A percentile compares a stretch with the other conserved stretches of the same genome.
phyloP scores from a whole-genome alignment of 208 protist genomes.

The Trypanosoma melophagium region DNA sequence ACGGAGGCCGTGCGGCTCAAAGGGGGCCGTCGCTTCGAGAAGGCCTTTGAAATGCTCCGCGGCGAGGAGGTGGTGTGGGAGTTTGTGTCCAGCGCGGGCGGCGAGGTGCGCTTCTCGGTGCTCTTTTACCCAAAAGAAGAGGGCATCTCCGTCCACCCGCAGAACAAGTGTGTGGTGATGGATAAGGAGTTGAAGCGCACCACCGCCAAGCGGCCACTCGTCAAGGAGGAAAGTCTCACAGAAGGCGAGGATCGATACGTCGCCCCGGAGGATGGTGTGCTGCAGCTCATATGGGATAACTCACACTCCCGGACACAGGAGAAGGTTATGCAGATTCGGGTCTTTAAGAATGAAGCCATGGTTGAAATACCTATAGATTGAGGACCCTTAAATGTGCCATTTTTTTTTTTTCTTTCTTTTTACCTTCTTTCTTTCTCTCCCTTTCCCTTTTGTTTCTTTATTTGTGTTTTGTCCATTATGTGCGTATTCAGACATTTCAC shows the following conservation, averaged over 20 bases:
- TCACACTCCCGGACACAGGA: conserved; percentile 41
- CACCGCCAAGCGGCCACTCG: conserved; percentile 37
- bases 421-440: not conserved
- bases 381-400: not conserved
- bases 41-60: conserved; percentile 39
- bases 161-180: conserved; percentile 31
- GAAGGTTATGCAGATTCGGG: conserved; percentile 58
- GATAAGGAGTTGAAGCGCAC: conserved; percentile 30
- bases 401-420: conserved; percentile 7
- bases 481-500: too few species aligned
- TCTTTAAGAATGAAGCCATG: conserved; percentile 47
- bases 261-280: conserved; percentile 48
- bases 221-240: conserved; percentile 48
- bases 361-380: conserved; percentile 14
- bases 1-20: conserved; percentile 59
- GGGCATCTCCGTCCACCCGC: conserved; percentile 32
- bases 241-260: conserved; percentile 45
- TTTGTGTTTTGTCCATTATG: not conserved
- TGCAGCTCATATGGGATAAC: conserved; percentile 69
- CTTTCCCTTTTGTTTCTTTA: not conserved
- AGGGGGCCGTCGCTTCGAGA: conserved; percentile 45
- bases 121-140: conserved; percentile 37
- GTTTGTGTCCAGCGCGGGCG: conserved; percentile 46
- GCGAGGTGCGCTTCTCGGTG: conserved; percentile 43
- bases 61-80: conserved; percentile 66